Percentiles rank a stretch among this genome's conserved stretches.
These are phyloP conservation scores for Rhizopus sp. DNA, from an alignment of 371 early-diverging fungal species.

Conservation along the genomic window DNA sequence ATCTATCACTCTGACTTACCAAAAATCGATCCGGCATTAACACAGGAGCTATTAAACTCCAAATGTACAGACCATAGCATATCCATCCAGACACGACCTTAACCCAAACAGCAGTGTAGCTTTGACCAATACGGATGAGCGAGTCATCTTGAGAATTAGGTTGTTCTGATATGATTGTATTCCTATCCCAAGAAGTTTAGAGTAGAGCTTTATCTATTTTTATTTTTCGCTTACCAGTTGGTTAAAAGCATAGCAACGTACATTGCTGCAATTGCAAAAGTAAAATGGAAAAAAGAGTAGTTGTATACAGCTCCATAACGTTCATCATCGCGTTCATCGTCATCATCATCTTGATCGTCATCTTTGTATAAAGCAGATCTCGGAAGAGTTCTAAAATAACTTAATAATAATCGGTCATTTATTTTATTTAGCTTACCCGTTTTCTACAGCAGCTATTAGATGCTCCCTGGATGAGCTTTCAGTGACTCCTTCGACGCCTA, in stretches of 20 bases:
- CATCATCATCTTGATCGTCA: constrained; percentile 51
- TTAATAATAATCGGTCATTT: neutral
- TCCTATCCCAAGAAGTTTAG: constrained; percentile 14
- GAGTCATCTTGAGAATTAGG: constrained; percentile 28
- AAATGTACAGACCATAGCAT: constrained; percentile 75
- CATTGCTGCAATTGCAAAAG: constrained; percentile 90
- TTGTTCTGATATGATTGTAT: constrained; percentile 34
- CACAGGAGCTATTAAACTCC: constrained; percentile 88
- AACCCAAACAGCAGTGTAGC: constrained; percentile 92
- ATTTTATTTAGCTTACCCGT: constrained; percentile 41
- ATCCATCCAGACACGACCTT: constrained; percentile 90
- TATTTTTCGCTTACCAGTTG: constrained; percentile 64
- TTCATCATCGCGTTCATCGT: constrained; percentile 76
- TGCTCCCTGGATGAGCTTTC: constrained; percentile 41
- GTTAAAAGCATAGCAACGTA: constrained; percentile 94
- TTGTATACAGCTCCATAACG: constrained; percentile 81
- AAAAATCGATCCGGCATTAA: constrained; percentile 79
- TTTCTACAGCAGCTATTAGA: constrained; percentile 67
- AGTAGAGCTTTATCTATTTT: neutral
- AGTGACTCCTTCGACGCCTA: constrained; percentile 42
- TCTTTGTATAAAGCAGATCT: constrained; percentile 58
- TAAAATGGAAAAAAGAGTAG: constrained; percentile 92
- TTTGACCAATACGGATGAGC: constrained; percentile 81
- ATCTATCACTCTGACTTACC: constrained; percentile 20
- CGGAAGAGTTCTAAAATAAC: constrained; percentile 53